These are phyloP conservation scores for Rhodotorula sp. DNA, from an alignment of 1,284 basidiomycete species.

Conservation along the genomic window DNA sequence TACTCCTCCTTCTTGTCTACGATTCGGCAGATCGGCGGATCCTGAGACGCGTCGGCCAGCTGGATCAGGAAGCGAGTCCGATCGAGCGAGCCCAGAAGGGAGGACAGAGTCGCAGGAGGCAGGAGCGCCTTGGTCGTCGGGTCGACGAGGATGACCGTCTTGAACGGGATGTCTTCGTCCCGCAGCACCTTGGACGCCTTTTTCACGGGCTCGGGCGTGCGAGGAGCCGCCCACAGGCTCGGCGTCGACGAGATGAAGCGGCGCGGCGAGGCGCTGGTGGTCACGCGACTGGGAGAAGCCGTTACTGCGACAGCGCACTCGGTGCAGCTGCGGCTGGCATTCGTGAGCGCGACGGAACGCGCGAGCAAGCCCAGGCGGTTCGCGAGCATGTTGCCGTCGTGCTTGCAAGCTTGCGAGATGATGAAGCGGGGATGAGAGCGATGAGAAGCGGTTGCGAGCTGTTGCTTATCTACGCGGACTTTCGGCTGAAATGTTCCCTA, in stretches of 20 bases:
- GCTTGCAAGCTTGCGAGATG: too few species aligned
- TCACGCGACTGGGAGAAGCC: not conserved
- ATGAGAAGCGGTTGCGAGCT: too few species aligned
- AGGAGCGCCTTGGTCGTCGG: slow-evolving; percentile 25
- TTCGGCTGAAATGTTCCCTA: too few species aligned
- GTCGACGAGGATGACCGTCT: slow-evolving; percentile 32
- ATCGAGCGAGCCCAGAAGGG: slow-evolving; percentile 33
- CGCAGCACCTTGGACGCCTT: slow-evolving; percentile 1
- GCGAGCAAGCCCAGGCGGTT: not conserved
- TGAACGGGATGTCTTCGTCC: slow-evolving; percentile 37
- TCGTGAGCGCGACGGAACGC: not conserved
- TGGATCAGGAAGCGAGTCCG: slow-evolving; percentile 30
- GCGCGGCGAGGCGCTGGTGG: not conserved
- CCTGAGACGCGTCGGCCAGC: slow-evolving; percentile 27
- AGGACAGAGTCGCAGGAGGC: slow-evolving; percentile 24
- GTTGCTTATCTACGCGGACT: too few species aligned
- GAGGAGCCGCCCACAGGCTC: not conserved
- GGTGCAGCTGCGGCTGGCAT: too few species aligned
- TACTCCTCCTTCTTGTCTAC: slow-evolving; percentile 51
- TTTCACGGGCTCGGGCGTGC: slow-evolving; percentile 1
- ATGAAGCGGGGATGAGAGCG: too few species aligned
- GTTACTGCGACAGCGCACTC: not conserved
- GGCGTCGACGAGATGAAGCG: not conserved
- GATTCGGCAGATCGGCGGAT: slow-evolving; percentile 50
- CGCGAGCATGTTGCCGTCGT: not conserved